Percentiles rank a stretch among this genome's conserved stretches.
Conservation (phyloP, 2,329 filamentous ascomycete genomes). For the Dendryphion nanum region DNA sequence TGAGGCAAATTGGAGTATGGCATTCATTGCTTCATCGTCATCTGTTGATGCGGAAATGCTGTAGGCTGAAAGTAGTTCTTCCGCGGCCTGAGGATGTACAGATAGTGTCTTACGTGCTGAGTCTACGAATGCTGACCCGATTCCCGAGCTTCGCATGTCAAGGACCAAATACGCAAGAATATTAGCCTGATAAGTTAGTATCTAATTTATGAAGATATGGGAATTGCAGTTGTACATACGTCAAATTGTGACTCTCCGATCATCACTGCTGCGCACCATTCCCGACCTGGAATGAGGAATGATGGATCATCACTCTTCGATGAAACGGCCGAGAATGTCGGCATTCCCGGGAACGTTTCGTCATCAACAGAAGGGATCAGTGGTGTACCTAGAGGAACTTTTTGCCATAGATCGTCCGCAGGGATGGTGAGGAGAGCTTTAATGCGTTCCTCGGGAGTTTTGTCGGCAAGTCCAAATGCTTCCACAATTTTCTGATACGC, state of each 20-base stretch:
- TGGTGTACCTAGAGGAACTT: conserved; percentile 36
- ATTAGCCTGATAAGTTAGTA: conserved; percentile 15
- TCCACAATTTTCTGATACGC: conserved; percentile 43
- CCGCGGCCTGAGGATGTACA: conserved; percentile 18
- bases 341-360: conserved; percentile 38
- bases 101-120: conserved; percentile 31
- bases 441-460: conserved; percentile 42
- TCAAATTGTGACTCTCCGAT: conserved; percentile 51
- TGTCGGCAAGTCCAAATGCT: conserved; percentile 40
- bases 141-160: conserved; percentile 23
- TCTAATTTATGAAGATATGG: not conserved
- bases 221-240: conserved; percentile 23
- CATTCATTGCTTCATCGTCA: conserved; percentile 44
- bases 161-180: conserved; percentile 25
- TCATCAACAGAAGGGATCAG: conserved; percentile 44
- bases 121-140: conserved; percentile 35
- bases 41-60: conserved; percentile 32
- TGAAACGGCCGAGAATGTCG: conserved; percentile 23
- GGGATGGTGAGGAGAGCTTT: conserved; percentile 42
- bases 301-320: conserved; percentile 20
- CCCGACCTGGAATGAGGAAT: conserved; percentile 38
- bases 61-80: conserved; percentile 40
- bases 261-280: conserved; percentile 49
- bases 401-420: conserved; percentile 42
- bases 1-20: conserved; percentile 44